Evolutionary conservation across 2,329 filamentous ascomycete species (phyloP), one percentile per base, ranked within the genome.

Genomic region (Aotearoamyces nothofagi): DNA sequence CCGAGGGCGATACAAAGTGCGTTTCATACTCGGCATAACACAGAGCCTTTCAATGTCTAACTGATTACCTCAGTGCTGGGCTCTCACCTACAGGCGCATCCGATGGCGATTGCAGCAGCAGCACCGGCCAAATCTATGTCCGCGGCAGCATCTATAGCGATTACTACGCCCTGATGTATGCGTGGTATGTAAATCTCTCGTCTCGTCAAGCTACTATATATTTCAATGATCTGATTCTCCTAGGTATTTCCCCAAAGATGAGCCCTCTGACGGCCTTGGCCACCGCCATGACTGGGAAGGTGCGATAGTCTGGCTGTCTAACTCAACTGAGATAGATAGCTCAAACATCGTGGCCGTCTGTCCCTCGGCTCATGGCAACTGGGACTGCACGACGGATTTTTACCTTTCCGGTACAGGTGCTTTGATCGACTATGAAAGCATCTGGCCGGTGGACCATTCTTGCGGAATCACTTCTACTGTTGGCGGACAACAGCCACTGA

Each of bases 211-310:
- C 15, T 15, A 5, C 20, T 22, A 9, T 15, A 9, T 8, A 5
- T 19, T 9, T 12, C 11, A 11, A 13, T 8, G 61, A 60, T 42
- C 54, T 57, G 8, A 10, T n/a, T 12, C 4, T 14, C 55, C 57
- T 22, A 67, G 56, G 57, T 61, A 59, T 40, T 50, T 57, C 40
- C 58, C 58, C 28, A 61, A 63, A 45, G 57, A 61, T 33, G 43
- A 51, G 36, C 54, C 57, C 8, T 42, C 38, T 15, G 24, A 33
- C 1, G 54, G 51, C 0, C 47, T 55, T 3, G 63, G 63, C 6
- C 64, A 68, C 38, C 56, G 62, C 12, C 60, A 68, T 44, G 64
- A 69, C 40, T 69, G 63, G 64, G 63, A 68, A 38, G 59, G 58
- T n/a, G 50, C 58, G 1, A 57, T 69, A 19, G 53, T 69, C 15